phyloP scores from a whole-genome alignment of 2,329 filamentous ascomycete species.

The Xylaria sp. region DNA sequence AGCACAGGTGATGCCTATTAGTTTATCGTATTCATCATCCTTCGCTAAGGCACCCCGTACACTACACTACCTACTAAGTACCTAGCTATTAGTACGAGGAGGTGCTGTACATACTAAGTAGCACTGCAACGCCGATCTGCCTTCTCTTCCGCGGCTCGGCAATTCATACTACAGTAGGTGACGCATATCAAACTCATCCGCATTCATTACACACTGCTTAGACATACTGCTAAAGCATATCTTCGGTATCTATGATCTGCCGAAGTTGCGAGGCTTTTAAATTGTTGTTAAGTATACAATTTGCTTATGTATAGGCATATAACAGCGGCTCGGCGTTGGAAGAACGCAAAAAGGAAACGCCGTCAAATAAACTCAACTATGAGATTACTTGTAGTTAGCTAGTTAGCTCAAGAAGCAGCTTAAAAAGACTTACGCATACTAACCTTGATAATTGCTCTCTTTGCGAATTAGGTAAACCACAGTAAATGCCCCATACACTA shows the following conservation, averaged over 20 bases:
- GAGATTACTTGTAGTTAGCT: too few relatives aligned
- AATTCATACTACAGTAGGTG: constrained; percentile 2
- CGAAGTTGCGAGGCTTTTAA: too few relatives aligned
- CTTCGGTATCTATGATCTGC: too few relatives aligned
- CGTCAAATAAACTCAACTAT: too few relatives aligned
- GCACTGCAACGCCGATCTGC: constrained; percentile 28
- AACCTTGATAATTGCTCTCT: too few relatives aligned
- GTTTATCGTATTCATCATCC: neutral
- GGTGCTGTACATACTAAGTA: neutral
- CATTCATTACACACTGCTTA: neutral
- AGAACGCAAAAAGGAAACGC: too few relatives aligned
- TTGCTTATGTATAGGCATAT: too few relatives aligned
- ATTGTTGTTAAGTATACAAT: too few relatives aligned
- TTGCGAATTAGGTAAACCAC: neutral
- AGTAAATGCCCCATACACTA: neutral
- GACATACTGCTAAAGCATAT: neutral
- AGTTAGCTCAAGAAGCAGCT: too few relatives aligned
- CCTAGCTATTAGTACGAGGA: neutral
- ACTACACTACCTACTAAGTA: neutral
- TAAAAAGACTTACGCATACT: too few relatives aligned
- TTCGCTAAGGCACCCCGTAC: neutral
- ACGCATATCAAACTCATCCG: neutral
- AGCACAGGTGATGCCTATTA: neutral
- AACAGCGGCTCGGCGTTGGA: too few relatives aligned
- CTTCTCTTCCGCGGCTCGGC: constrained; percentile 29